phyloP scores from a whole-genome alignment of 2,329 filamentous ascomycete genomes.

The Scortechinia acanthostroma region DNA sequence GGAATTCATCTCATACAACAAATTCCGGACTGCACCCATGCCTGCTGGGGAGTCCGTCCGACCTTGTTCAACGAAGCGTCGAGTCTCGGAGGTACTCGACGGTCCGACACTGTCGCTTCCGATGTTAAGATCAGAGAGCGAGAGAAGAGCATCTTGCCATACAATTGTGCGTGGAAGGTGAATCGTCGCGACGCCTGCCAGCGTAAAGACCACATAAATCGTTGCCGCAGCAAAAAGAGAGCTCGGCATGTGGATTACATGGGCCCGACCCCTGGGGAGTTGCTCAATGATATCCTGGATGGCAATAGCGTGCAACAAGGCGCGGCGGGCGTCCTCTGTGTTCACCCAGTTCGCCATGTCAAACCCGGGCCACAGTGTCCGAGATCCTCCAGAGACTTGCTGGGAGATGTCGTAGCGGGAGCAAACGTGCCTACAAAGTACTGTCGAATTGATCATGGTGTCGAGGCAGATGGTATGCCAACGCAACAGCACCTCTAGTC shows the following conservation, averaged over 20 bases:
- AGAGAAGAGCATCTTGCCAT: slow-evolving; percentile 28
- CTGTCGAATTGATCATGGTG: slow-evolving; percentile 26
- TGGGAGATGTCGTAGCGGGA: slow-evolving; percentile 25
- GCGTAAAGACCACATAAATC: slow-evolving; percentile 27
- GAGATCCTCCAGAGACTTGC: slow-evolving; percentile 22
- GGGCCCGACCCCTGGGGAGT: slow-evolving; percentile 29
- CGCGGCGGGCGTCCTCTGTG: slow-evolving; percentile 25
- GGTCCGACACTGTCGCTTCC: slow-evolving; percentile 12
- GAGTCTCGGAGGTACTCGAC: slow-evolving; percentile 20
- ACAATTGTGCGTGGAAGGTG: slow-evolving; percentile 25
- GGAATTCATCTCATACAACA: slow-evolving; percentile 35
- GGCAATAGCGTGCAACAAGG: slow-evolving; percentile 30
- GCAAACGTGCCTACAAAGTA: slow-evolving; percentile 27
- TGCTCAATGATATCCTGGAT: slow-evolving; percentile 36
- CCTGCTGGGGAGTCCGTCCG: slow-evolving; percentile 10
- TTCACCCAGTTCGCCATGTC: slow-evolving; percentile 26
- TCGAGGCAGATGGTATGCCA: slow-evolving; percentile 35
- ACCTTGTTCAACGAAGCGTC: slow-evolving; percentile 20
- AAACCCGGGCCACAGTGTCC: slow-evolving; percentile 14
- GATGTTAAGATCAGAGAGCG: slow-evolving; percentile 11
- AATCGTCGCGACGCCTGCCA: slow-evolving; percentile 24
- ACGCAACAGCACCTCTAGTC: slow-evolving; percentile 27
- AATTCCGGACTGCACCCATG: slow-evolving; percentile 16
- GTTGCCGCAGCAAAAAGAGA: slow-evolving; percentile 32
- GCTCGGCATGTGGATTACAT: slow-evolving; percentile 33